Percentiles rank a stretch among this genome's conserved stretches.
phyloP scores from a whole-genome alignment of 1,139 yeast genomes.

The Pichia kudriavzevii region DNA sequence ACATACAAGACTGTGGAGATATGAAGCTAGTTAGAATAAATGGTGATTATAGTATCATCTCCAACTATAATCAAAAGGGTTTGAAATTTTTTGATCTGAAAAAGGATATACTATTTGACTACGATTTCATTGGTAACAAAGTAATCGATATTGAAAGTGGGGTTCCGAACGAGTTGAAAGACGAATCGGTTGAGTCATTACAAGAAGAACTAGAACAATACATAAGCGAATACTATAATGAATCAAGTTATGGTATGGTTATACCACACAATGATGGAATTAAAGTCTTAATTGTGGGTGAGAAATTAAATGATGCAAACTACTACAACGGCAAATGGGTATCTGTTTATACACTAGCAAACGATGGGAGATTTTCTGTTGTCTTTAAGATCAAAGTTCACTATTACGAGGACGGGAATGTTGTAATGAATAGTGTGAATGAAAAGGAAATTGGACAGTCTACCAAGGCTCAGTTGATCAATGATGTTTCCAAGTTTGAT shows the following conservation, averaged over 20 bases:
- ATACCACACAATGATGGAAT: slow-evolving; percentile 22
- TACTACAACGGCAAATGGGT: slow-evolving; percentile 91
- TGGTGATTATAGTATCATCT: slow-evolving; percentile 29
- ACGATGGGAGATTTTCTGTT: slow-evolving; percentile 40
- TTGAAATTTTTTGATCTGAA: slow-evolving; percentile 42
- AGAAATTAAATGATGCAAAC: slow-evolving; percentile 65
- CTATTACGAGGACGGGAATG: slow-evolving; percentile 95
- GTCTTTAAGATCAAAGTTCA: slow-evolving; percentile 66
- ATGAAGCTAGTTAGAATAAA: slow-evolving; percentile 23
- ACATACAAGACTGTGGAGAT: slow-evolving; percentile 21
- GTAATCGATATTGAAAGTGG: slow-evolving; percentile 46
- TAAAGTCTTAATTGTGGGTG: slow-evolving; percentile 53
- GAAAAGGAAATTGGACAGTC: slow-evolving; percentile 11
- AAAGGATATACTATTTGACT: slow-evolving; percentile 45
- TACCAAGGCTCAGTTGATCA: slow-evolving; percentile 34
- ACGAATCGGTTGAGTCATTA: too few relatives aligned
- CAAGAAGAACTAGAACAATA: slow-evolving; percentile 31
- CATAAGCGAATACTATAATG: slow-evolving; percentile 47
- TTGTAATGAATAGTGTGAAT: slow-evolving; percentile 57
- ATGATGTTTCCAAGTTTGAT: slow-evolving; percentile 53
- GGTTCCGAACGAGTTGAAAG: slow-evolving; percentile 26
- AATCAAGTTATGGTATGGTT: slow-evolving; percentile 40
- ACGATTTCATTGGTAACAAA: slow-evolving; percentile 45
- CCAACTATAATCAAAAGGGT: slow-evolving; percentile 39
- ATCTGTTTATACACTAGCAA: slow-evolving; percentile 47